Conservation (phyloP, 495 filamentous ascomycete genomes). For the Platismatia glauca region DNA sequence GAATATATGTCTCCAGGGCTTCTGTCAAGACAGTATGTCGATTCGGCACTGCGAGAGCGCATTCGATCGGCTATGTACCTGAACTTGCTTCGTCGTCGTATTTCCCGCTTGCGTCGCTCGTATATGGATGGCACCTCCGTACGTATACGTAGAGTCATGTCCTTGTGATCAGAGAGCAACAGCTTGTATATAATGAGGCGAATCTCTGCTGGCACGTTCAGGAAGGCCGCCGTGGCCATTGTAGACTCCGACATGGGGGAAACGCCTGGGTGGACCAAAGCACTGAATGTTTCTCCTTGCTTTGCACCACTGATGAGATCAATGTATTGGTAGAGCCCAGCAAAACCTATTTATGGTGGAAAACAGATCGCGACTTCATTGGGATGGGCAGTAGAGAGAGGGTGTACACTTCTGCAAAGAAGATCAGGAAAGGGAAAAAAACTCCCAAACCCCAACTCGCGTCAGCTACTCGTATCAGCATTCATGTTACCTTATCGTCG, state of each 20-base stretch:
- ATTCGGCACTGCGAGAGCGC: slow-evolving; percentile 17
- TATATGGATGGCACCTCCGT: slow-evolving; percentile 9
- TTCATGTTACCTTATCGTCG: neutral
- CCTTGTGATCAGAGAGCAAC: slow-evolving; percentile 29
- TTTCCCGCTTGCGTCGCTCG: slow-evolving; percentile 4
- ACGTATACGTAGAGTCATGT: slow-evolving; percentile 7
- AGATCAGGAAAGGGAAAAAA: neutral
- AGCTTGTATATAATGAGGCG: slow-evolving; percentile 36
- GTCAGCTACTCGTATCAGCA: neutral
- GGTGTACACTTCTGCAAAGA: neutral
- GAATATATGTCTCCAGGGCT: slow-evolving; percentile 22
- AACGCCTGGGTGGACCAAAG: neutral
- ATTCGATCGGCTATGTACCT: slow-evolving; percentile 17
- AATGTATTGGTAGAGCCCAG: neutral
- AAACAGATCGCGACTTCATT: neutral
- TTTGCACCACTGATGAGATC: neutral
- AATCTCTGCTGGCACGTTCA: slow-evolving; percentile 33
- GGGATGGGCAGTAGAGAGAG: neutral
- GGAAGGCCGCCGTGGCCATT: slow-evolving; percentile 13
- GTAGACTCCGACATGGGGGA: neutral
- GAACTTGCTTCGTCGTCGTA: slow-evolving; percentile 8
- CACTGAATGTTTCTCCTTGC: no score
- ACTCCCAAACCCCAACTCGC: neutral
- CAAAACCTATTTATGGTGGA: neutral
- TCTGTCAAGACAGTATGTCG: slow-evolving; percentile 8